These are phyloP conservation scores for Penicillium ochrochloron DNA, from an alignment of 495 filamentous ascomycete genomes.

Conservation along the genomic window DNA sequence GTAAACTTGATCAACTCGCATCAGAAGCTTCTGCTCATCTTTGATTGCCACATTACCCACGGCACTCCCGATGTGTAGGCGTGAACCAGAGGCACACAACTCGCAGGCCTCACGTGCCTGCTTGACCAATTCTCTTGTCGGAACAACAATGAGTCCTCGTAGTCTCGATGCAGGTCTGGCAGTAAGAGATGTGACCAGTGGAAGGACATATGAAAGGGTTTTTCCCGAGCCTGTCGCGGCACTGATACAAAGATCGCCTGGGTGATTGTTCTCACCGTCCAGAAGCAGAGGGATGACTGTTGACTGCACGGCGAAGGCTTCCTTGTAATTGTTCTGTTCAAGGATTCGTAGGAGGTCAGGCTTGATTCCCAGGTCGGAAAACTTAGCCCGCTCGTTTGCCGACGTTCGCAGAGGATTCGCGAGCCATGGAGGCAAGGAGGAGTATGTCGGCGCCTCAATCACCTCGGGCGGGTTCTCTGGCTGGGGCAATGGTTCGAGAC, in stretches of 20 bases:
- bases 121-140: slow-evolving; percentile 85
- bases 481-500: slow-evolving; percentile 77
- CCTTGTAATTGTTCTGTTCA: slow-evolving; percentile 64
- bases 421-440: slow-evolving; percentile 68
- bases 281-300: slow-evolving; percentile 78
- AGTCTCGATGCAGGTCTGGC: slow-evolving; percentile 62
- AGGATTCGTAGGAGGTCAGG: slow-evolving; percentile 63
- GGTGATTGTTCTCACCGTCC: slow-evolving; percentile 55
- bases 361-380: slow-evolving; percentile 63
- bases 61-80: slow-evolving; percentile 77
- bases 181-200: slow-evolving; percentile 75
- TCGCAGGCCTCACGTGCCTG: slow-evolving; percentile 79
- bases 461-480: slow-evolving; percentile 63
- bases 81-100: slow-evolving; percentile 64
- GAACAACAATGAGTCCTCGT: slow-evolving; percentile 80
- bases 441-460: slow-evolving; percentile 50
- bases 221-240: slow-evolving; percentile 94
- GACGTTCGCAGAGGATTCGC: slow-evolving; percentile 69
- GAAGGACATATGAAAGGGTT: slow-evolving; percentile 88
- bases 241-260: slow-evolving; percentile 82
- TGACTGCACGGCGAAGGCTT: slow-evolving; percentile 86
- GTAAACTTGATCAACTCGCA: slow-evolving; percentile 64
- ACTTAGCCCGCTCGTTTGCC: slow-evolving; percentile 59
- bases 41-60: slow-evolving; percentile 78
- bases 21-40: slow-evolving; percentile 70